Evolutionary conservation across 805 yeast genomes (phyloP).

Genomic region (Isabelozyma gotoi): DNA sequence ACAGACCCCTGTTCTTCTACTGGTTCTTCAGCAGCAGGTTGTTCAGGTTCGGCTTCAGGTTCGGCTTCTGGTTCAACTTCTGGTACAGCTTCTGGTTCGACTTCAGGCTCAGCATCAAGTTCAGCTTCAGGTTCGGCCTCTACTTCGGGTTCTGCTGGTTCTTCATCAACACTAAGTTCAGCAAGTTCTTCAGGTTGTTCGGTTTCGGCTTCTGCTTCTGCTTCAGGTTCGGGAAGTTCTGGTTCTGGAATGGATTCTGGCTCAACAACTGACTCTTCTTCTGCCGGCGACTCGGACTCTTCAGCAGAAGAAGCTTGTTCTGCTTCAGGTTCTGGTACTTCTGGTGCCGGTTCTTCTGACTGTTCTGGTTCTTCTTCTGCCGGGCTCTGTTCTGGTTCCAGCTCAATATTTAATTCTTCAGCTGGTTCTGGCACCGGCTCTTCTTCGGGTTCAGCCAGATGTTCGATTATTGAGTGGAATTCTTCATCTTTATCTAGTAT

Average conservation of each 20-base stretch:
- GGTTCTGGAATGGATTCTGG: neutral
- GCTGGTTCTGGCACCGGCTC: constrained; percentile 1
- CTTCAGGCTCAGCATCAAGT: neutral
- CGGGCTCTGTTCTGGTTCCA: neutral
- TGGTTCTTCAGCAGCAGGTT: neutral
- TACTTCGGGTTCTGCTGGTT: constrained; percentile 2
- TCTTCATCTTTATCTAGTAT: neutral
- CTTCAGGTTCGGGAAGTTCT: constrained; percentile 2
- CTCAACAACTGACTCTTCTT: constrained; percentile 1
- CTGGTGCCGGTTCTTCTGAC: neutral
- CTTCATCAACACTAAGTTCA: too few species aligned
- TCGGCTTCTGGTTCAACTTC: constrained; percentile 3
- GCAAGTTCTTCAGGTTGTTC: constrained; percentile 2
- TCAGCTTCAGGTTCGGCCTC: constrained; percentile 3
- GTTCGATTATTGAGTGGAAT: neutral
- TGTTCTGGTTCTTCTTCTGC: constrained; percentile 3
- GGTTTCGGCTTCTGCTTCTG: constrained; percentile 3
- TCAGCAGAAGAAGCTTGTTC: too few species aligned
- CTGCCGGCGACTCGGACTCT: constrained; percentile 2
- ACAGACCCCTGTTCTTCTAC: neutral
- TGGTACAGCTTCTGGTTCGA: neutral
- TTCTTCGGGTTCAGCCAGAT: neutral
- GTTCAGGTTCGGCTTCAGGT: constrained; percentile 1
- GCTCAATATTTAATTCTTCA: neutral
- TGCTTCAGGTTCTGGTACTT: constrained; percentile 3